Evolutionary conservation across 768 basidiomycete species (phyloP), one percentile per base, ranked within the genome.

Genomic region (Tylopilus cervinicoccineus): DNA sequence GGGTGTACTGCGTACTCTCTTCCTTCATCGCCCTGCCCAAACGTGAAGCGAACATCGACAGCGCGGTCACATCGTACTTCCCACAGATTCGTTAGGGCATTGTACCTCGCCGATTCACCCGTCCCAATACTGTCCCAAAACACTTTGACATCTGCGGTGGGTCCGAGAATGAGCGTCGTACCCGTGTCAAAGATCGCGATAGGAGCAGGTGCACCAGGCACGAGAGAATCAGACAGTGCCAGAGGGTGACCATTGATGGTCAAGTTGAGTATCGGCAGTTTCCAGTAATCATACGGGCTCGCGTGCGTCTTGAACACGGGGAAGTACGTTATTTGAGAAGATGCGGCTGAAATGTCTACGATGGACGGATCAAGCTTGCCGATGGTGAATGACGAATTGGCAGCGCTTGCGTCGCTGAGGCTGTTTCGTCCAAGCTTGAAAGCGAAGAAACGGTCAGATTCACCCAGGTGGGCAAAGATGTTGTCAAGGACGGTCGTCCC

Each of bases 121-220:
- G 62, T 56, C 19, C 76, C 73, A n/a, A 77, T 50, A 6, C 72
- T 68, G 13, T 67, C 47, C 75, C 73, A 85, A 55, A 86, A 74
- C 6, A 74, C 70, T 5, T 69, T 65, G 33, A 83, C 78, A 48
- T 83, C 82, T 16, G 48, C 52, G 1, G 72, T 62, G 6, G 81
- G 81, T 5, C 78, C 80, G 6, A 81, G 69, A 22, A 81, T 70
- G 45, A 80, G 70, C 5, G 78, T 80, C 22, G 79, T 80, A 4
- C 82, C 82, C 22, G 81, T 81, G 57, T 86, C 84, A 23, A 84
- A 71, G 22, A 86, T 76, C 4, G 76, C 81, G 41, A 84, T 75
- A 0, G 75, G 72, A 2, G 66, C 55, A 12, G 63, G 40, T 20
- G 76, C 68, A 17, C 71, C 71, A 5, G 54, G 60, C 23, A 80